Base-by-base conservation (phyloP, 805 yeast genomes). In the Nakazawaea molendinolei region DNA sequence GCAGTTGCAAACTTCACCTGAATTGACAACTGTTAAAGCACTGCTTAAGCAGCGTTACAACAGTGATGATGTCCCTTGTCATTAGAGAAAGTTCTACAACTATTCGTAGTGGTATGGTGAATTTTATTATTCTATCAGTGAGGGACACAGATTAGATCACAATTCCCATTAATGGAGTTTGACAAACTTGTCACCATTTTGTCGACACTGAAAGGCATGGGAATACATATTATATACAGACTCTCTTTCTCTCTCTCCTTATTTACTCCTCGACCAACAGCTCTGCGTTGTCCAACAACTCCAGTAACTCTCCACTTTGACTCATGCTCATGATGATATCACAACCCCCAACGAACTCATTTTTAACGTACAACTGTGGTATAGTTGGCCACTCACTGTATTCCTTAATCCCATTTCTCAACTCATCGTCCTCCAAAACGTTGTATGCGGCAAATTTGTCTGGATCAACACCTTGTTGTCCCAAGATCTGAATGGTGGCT, bases 331-430 rank as follows among this genome's bases (percentile, higher is more conserved):
- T 86, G 36, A 92, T 70, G 44, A 92, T 89, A 60, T 92, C 99
- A 62, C 97, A 92, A 4, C 99, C 99, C 30, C 99, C 99, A 36
- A 92, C 73, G 55, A 92, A 92, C 56, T 92, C 98, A 47, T 80
- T 79, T 48, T 80, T 74, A 10, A 92, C 86, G 54, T 89, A 92
- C 29, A 92, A 71, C 61, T 92, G 99, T 12, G 99, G 99, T 41
- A 92, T 87, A 1, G 99, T 92, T 39, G 99, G 99, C 99, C 99
- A 92, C 46, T 84, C 80, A 48, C 90, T 78, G 61, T 75, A 92
- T 57, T 92, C 98, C 63, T 92, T 92, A 52, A 92, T 86, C 22
- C 97, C 98, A 32, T 85, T 79, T 62, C 98, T 83, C 44, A 92
- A 72, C 51, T 92, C 97, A 3, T 82, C 77, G 57, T 92, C 98